Evolutionary conservation across 148 eudicot genomes (phyloP).

Genomic region (Polygonum aviculare): DNA sequence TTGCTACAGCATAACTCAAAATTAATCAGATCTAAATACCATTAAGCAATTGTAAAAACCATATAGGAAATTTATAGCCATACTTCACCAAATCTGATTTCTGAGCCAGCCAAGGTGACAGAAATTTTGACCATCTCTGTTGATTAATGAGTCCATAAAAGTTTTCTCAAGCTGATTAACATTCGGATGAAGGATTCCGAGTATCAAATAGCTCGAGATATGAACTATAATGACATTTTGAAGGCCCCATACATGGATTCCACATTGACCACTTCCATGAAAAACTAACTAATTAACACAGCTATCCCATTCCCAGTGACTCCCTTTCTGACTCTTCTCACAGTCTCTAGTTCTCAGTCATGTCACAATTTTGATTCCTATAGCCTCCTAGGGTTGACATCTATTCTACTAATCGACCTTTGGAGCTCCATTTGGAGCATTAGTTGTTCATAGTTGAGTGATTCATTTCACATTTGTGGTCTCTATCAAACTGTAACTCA

Average conservation of each 20-base stretch:
- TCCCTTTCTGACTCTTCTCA: background rate
- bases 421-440: background rate
- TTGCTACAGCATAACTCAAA: background rate
- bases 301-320: background rate
- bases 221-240: background rate
- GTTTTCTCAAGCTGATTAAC: background rate
- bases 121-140: background rate
- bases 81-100: background rate
- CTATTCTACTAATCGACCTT: background rate
- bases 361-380: background rate
- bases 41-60: background rate
- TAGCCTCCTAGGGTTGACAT: background rate
- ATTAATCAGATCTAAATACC: background rate
- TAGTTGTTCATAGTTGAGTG: background rate
- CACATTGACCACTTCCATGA: background rate
- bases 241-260: background rate
- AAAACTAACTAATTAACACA: background rate
- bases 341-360: background rate
- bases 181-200: background rate
- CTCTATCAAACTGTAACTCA: background rate
- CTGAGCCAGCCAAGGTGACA: background rate
- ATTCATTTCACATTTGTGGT: background rate
- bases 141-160: background rate
- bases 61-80: background rate
- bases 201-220: background rate